Conservation (phyloP, 1,284 basidiomycete species). For the Trichosporon sp. region DNA sequence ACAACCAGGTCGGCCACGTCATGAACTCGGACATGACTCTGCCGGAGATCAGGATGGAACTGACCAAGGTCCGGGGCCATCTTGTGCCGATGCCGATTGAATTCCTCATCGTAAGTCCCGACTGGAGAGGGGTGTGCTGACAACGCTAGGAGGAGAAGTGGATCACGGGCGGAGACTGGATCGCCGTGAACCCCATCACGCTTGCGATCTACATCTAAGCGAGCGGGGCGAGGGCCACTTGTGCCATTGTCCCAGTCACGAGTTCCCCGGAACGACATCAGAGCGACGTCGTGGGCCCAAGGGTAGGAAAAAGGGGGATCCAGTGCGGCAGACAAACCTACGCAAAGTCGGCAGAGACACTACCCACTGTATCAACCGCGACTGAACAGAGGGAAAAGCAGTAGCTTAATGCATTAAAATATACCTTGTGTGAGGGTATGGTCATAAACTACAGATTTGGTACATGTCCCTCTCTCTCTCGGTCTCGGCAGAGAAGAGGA, state of each 20-base stretch:
- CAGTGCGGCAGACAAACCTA: background rate
- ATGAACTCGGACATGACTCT: conserved; percentile 66
- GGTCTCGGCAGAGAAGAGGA: too few species aligned
- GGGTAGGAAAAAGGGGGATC: too few species aligned
- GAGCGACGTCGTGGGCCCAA: too few species aligned
- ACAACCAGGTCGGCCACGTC: conserved; percentile 71
- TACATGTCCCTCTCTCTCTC: too few species aligned
- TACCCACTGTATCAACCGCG: background rate
- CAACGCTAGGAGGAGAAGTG: conserved; percentile 39
- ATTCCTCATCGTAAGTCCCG: conserved; percentile 34
- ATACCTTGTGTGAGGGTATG: background rate
- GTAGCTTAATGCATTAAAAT: background rate
- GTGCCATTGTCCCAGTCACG: too few species aligned
- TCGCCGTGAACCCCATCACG: conserved; percentile 50
- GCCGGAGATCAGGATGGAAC: conserved; percentile 69
- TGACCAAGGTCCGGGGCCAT: conserved; percentile 65
- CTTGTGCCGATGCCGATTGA: conserved; percentile 59
- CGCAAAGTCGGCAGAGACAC: background rate
- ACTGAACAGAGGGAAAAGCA: too few species aligned
- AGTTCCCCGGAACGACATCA: too few species aligned
- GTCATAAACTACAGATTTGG: background rate
- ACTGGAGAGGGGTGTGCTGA: too few species aligned
- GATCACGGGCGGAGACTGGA: conserved; percentile 47
- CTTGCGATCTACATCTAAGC: conserved; percentile 49
- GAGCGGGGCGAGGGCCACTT: background rate